Percentiles rank a stretch among this genome's conserved stretches.
These are phyloP conservation scores for Ammopiptanthus mongolicus DNA, from an alignment of 306 rosid genomes.

Conservation along the genomic window DNA sequence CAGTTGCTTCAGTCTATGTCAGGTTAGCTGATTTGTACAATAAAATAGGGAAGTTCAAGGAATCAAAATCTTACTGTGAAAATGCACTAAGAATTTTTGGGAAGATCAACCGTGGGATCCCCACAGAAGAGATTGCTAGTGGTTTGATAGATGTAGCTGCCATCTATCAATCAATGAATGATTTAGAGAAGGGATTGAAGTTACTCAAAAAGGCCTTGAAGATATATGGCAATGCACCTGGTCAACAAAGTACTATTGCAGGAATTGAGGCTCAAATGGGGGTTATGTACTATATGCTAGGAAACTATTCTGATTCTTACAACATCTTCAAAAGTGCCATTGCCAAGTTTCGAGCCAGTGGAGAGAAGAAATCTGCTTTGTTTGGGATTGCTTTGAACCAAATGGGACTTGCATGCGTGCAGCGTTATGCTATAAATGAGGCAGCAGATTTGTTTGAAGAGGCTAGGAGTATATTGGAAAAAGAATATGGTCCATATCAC, in stretches of 20 bases:
- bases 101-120: conserved; percentile 49
- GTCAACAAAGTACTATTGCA: conserved; percentile 68
- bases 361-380: conserved; percentile 71
- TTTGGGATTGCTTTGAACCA: conserved; percentile 84
- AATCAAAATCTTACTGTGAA: conserved; percentile 70
- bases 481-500: conserved; percentile 77
- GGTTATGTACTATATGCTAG: conserved; percentile 71
- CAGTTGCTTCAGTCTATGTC: conserved; percentile 73
- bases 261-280: conserved; percentile 95
- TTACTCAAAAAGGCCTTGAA: conserved; percentile 75
- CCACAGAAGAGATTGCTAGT: conserved; percentile 71
- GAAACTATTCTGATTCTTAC: conserved; percentile 64
- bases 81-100: conserved; percentile 66
- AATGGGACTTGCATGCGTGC: conserved; percentile 89
- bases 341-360: conserved; percentile 56
- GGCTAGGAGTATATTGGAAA: conserved; percentile 62
- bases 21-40: conserved; percentile 74
- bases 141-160: conserved; percentile 79
- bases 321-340: conserved; percentile 53
- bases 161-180: conserved; percentile 76
- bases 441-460: conserved; percentile 90
- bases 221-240: conserved; percentile 46
- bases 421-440: conserved; percentile 65
- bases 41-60: conserved; percentile 76
- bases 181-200: conserved; percentile 64